These are phyloP conservation scores for Marsdenia floribunda DNA, from an alignment of 257 asterid species.

Conservation along the genomic window DNA sequence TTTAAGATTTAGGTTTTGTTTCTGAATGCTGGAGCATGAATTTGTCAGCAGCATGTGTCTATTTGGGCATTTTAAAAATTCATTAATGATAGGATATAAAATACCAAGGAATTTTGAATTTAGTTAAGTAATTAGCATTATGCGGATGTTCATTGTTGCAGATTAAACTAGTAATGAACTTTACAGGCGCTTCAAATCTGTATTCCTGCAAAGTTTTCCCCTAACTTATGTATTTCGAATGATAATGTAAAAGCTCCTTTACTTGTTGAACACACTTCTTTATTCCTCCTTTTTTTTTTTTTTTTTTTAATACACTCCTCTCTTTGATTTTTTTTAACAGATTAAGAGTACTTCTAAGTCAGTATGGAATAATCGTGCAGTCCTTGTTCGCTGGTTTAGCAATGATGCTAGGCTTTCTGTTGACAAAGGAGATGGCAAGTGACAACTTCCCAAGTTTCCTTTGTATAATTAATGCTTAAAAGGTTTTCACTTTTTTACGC, in stretches of 20 bases:
- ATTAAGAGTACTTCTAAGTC: constrained; percentile 42
- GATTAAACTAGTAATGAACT: background rate
- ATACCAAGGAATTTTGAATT: background rate
- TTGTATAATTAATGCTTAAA: constrained; percentile 8
- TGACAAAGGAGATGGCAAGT: constrained; percentile 53
- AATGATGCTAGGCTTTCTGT: constrained; percentile 43
- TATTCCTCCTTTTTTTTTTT: background rate
- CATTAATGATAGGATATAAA: background rate
- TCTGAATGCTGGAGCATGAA: background rate
- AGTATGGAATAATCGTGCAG: constrained; percentile 42
- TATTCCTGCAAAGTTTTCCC: background rate
- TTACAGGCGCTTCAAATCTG: background rate
- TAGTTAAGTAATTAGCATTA: background rate
- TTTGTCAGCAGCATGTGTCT: background rate
- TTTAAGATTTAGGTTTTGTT: background rate
- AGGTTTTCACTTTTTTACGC: constrained; percentile 8
- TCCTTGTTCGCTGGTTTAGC: constrained; percentile 43
- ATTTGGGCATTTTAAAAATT: background rate
- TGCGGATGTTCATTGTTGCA: background rate
- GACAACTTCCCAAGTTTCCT: constrained; percentile 2
- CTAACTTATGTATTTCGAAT: background rate
- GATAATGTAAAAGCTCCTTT: background rate
- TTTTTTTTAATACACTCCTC: background rate
- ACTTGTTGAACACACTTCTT: background rate
- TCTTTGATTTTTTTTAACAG: constrained; percentile 37